Evolutionary conservation across 257 asterid genomes (phyloP).

Genomic region (Orobanche coerulescens): DNA sequence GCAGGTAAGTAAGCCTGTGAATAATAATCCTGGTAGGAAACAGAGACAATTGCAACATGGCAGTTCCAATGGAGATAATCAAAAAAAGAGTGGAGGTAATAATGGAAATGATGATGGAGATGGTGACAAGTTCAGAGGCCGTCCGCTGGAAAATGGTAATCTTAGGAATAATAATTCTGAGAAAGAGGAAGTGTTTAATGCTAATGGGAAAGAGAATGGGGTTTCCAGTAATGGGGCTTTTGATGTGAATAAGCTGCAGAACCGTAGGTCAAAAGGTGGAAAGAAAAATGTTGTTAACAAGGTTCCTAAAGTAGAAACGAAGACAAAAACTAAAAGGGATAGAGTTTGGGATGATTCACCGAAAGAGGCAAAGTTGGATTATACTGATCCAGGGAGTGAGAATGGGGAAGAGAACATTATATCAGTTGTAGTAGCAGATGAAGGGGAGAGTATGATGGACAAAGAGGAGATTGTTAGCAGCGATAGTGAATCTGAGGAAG

Average conservation of each 20-base stretch:
- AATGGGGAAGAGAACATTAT: slow-evolving; percentile 54
- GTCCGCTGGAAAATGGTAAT: slow-evolving; percentile 45
- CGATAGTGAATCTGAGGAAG: slow-evolving; percentile 71
- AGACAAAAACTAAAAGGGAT: slow-evolving; percentile 54
- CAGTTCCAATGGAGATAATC: slow-evolving; percentile 48
- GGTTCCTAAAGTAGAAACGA: slow-evolving; percentile 67
- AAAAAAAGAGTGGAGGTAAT: slow-evolving; percentile 69
- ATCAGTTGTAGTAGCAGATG: slow-evolving; percentile 46
- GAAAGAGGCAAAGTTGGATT: slow-evolving; percentile 59
- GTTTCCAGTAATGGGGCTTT: slow-evolving; percentile 59
- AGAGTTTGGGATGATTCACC: slow-evolving; percentile 90
- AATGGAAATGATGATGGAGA: slow-evolving; percentile 58
- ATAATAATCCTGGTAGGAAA: slow-evolving; percentile 48
- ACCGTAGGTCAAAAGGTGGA: slow-evolving; percentile 62
- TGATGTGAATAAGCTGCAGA: slow-evolving; percentile 81
- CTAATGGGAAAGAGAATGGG: slow-evolving; percentile 61
- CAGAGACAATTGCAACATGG: slow-evolving; percentile 65
- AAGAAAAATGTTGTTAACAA: slow-evolving; percentile 56
- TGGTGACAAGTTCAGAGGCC: slow-evolving; percentile 33
- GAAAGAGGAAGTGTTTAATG: slow-evolving; percentile 36
- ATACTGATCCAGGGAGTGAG: slow-evolving; percentile 70
- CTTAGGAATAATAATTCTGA: slow-evolving; percentile 29
- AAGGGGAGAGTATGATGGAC: slow-evolving; percentile 97
- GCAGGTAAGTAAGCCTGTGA: slow-evolving; percentile 54
- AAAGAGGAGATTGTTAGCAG: slow-evolving; percentile 73